Base-by-base conservation (phyloP, 441 rosid genomes). In the Erodium texanum region DNA sequence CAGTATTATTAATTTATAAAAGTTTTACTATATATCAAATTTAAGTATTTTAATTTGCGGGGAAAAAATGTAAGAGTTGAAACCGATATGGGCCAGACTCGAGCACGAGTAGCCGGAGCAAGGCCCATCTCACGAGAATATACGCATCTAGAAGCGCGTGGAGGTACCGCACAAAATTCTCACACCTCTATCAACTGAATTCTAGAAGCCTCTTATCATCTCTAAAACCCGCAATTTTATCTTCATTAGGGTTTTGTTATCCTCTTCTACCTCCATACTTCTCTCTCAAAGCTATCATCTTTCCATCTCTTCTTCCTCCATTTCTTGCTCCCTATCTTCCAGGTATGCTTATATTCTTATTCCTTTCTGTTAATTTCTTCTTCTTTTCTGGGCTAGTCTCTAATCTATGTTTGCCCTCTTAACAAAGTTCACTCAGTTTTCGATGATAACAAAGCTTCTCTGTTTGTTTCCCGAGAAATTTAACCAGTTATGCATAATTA, bases 181-280 rank as follows among this genome's bases (percentile, higher is more conserved):
- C n/a, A n/a, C n/a, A n/a, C n/a, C 50, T 4, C 1, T 18, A 10
- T 18, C 23, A 8, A 54, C 10, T 52, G 61, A 54, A 10, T 74
- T 82, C 82, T 79, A 74, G 82, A 79, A 77, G 77, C 70, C 74
- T 77, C 85, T 68, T 66, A 62, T 75, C 69, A 34, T 68, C 27
- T 61, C 38, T 66, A 70, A 76, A 62, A 67, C 69, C 32, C 48
- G 68, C n/a, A 3, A 48, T 66, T 29, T 36, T 15, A 54, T 38
- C 70, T 62, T 62, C 24, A 10, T 50, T 76, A 76, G 78, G 79
- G 79, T 76, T 76, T 76, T 61, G 61, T 8, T 20, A 76, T 34
- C 38, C 38, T 65, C 73, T 61, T 24, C 66, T 38, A 65, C 58
- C 61, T 54, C 61, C 61, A 19, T n/a, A 16, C 18, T 15, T 16